Percentiles rank a stretch among this genome's conserved stretches.
phyloP scores from a whole-genome alignment of 2,329 filamentous ascomycete species.

The Hymenoscyphus albidus region DNA sequence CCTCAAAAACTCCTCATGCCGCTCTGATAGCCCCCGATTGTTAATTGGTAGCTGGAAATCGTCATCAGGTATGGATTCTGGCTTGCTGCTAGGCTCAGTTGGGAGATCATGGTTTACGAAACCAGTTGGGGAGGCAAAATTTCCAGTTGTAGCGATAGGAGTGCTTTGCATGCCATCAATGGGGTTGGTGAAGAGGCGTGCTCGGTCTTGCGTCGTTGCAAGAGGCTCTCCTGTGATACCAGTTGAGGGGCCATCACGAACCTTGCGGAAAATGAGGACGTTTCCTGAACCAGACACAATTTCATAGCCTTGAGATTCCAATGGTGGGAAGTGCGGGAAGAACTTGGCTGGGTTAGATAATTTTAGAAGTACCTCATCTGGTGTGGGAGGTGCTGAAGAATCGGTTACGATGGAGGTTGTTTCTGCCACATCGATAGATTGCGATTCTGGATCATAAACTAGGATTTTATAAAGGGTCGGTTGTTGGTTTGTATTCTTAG shows the following conservation, averaged over 20 bases:
- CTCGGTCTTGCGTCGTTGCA: constrained; percentile 37
- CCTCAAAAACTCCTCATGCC: neutral
- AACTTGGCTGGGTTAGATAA: constrained; percentile 63
- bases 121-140: constrained; percentile 61
- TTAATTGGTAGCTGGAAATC: constrained; percentile 36
- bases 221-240: neutral
- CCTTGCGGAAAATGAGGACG: constrained; percentile 64
- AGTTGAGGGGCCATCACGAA: constrained; percentile 35
- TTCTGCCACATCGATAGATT: constrained; percentile 55
- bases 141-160: constrained; percentile 44
- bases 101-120: constrained; percentile 58
- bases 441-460: constrained; percentile 58
- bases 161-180: constrained; percentile 44
- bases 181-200: constrained; percentile 45
- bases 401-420: constrained; percentile 54
- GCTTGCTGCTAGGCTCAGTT: constrained; percentile 19
- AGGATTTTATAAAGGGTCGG: constrained; percentile 58
- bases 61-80: neutral
- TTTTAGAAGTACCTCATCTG: constrained; percentile 56
- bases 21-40: constrained; percentile 21
- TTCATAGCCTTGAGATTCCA: constrained; percentile 61
- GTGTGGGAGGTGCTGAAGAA: constrained; percentile 48
- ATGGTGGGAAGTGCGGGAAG: constrained; percentile 56
- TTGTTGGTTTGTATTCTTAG: constrained; percentile 12
- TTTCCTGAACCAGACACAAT: constrained; percentile 61